phyloP scores from a whole-genome alignment of 1,139 yeast species.

The Zygosaccharomyces sapae region DNA sequence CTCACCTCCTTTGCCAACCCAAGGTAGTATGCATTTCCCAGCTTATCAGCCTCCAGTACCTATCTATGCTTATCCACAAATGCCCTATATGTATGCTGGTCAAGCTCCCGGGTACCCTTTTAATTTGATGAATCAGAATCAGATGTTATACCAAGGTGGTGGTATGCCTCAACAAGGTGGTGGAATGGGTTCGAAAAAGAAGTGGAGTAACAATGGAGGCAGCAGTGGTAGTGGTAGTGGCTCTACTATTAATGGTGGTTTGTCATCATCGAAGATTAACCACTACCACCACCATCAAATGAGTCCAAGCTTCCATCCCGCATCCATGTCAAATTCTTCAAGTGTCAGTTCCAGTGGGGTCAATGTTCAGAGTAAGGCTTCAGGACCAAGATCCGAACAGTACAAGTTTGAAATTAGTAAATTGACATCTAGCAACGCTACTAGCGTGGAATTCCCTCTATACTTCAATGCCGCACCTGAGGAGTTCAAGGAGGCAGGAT shows the following conservation, averaged over 20 bases:
- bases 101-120: conserved; percentile 33
- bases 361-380: conserved; percentile 7
- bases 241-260: conserved; percentile 13
- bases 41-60: conserved; percentile 33
- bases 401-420: conserved; percentile 33
- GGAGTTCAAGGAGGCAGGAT: conserved; percentile 28
- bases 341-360: conserved; percentile 9
- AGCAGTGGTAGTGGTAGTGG: conserved; percentile 13
- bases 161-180: conserved; percentile 20
- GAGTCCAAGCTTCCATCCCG: conserved; percentile 18
- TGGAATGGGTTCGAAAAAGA: conserved; percentile 17
- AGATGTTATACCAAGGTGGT: conserved; percentile 26
- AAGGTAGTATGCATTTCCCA: conserved; percentile 33
- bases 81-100: conserved; percentile 32
- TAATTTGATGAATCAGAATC: conserved; percentile 31
- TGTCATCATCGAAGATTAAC: conserved; percentile 12
- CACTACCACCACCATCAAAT: conserved; percentile 18
- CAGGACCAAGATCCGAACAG: conserved; percentile 23
- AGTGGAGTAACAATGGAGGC: conserved; percentile 12
- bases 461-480: conserved; percentile 30
- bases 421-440: conserved; percentile 17
- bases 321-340: conserved; percentile 10
- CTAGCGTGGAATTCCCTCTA: conserved; percentile 26
- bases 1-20: conserved; percentile 33
- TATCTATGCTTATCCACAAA: conserved; percentile 30